A percentile compares a stretch with the other conserved stretches of the same genome.
These are phyloP conservation scores for Globisporangium splendens DNA, from an alignment of 352 stramenopile genomes.

Conservation along the genomic window DNA sequence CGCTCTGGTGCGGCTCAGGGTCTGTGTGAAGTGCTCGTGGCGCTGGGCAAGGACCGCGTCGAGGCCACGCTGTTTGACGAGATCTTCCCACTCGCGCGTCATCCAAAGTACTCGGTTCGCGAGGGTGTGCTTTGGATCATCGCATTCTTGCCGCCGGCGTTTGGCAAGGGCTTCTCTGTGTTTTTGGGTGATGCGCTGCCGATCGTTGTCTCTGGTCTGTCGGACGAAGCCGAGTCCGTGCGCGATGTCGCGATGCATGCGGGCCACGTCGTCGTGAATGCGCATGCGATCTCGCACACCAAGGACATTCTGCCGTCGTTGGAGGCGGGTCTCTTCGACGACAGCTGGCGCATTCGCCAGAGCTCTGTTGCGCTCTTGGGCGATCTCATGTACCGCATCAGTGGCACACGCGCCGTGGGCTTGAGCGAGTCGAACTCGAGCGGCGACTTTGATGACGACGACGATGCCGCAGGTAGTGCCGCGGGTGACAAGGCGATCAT, in stretches of 20 bases:
- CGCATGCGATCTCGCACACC: constrained; percentile 95
- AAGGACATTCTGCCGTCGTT: constrained; percentile 97
- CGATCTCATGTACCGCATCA: constrained; percentile 96
- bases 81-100: constrained; percentile 93
- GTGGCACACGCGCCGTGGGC: constrained; percentile 92
- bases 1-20: constrained; percentile 97
- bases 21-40: constrained; percentile 94
- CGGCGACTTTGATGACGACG: constrained; percentile 81
- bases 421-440: constrained; percentile 37
- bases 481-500: constrained; percentile 85
- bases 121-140: constrained; percentile 99
- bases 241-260: constrained; percentile 97
- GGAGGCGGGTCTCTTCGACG: constrained; percentile 94
- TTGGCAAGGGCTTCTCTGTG: constrained; percentile 91
- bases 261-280: constrained; percentile 97
- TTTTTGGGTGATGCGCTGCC: constrained; percentile 95
- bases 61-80: constrained; percentile 85
- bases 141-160: constrained; percentile 96
- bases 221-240: constrained; percentile 97
- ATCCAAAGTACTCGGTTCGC: constrained; percentile 93
- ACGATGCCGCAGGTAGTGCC: constrained; percentile 78
- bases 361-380: constrained; percentile 96
- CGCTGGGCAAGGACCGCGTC: constrained; percentile 75
- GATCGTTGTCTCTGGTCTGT: constrained; percentile 96
- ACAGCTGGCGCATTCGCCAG: constrained; percentile 98